Evolutionary conservation across 2,329 filamentous ascomycete species (phyloP), one percentile per base, ranked within the genome.

Genomic region (Fusarium tricinctum): DNA sequence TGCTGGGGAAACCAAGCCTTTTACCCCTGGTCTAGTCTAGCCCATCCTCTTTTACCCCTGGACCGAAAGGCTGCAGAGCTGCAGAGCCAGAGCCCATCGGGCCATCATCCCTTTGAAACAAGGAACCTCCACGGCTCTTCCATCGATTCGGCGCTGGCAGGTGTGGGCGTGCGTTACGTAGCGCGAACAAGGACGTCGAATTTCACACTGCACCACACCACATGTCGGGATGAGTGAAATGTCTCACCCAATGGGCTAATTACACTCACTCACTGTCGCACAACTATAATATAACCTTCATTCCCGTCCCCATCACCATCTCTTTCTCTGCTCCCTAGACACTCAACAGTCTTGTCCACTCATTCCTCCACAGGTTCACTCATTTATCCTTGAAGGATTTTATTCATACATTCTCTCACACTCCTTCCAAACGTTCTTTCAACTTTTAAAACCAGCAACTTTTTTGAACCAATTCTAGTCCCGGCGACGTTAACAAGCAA

Each of bases 201-300:
- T 48, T 62, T 51, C 58, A 39, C 61, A 55, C 53, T 58, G 61
- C 51, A 26, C 61, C 47, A 39, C 49, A 48, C 30, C 15, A n/a
- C 43, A 44, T 14, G 61, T 66, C 52, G 48, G 47, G 63, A 56
- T 35, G 19, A 48, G 20, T 47, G 22, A 42, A 33, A 10, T 39
- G 44, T 39, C 48, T 60, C 40, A 22, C 33, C 59, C 57, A 62
- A 62, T 62, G 19, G 14, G 57, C 20, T 62, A 42, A 42, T 42
- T 22, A 28, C 42, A 22, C 42, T 62, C 32, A 61, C 7, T 43
- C 17, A 26, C 22, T 43, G 50, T 32, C 28, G 62, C 38, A 63
- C 56, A 62, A 56, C 57, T 69, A 69, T 69, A 69, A 67, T 63
- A 69, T 63, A 69, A 53, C 48, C 53, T 67, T 65, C 42, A 60